Conservation (phyloP, 768 basidiomycete genomes). For the Leucosporidium creatinivorum region DNA sequence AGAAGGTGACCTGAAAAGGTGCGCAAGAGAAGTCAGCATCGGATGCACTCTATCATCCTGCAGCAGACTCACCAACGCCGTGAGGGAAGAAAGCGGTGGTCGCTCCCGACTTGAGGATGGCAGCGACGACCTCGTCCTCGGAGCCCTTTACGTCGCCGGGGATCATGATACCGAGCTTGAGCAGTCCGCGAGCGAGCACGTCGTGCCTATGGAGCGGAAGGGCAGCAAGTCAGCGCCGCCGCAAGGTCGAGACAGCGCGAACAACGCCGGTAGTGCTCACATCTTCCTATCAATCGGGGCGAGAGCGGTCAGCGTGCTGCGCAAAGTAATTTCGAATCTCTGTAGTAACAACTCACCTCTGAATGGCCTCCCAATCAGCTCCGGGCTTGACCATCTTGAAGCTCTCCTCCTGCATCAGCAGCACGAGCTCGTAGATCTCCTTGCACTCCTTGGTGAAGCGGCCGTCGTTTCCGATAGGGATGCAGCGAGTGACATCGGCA, state of each 20-base stretch:
- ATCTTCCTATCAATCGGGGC: neutral
- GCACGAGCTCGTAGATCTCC: constrained; percentile 77
- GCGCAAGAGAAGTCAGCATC: neutral
- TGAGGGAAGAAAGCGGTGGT: constrained; percentile 89
- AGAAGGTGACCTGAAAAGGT: constrained; percentile 64
- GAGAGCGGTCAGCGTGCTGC: neutral
- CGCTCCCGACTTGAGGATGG: constrained; percentile 65
- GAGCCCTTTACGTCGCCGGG: constrained; percentile 54
- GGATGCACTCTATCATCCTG: neutral
- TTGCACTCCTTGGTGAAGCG: constrained; percentile 73
- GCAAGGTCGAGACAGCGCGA: too few relatives aligned
- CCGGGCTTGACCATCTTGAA: constrained; percentile 65
- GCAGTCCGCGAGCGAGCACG: constrained; percentile 71
- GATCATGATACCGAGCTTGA: constrained; percentile 77
- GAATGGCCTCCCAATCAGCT: constrained; percentile 83
- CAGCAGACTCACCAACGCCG: constrained; percentile 48
- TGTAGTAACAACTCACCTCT: constrained; percentile 47
- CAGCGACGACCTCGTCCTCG: constrained; percentile 30
- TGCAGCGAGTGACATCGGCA: constrained; percentile 53
- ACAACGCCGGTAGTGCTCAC: too few relatives aligned
- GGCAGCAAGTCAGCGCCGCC: too few relatives aligned
- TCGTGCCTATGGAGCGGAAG: constrained; percentile 49
- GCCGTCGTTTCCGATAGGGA: constrained; percentile 78
- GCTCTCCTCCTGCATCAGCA: constrained; percentile 77
- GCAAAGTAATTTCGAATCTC: neutral